These are phyloP conservation scores for Nemania diffusa DNA, from an alignment of 2,329 filamentous ascomycete species.

Conservation along the genomic window DNA sequence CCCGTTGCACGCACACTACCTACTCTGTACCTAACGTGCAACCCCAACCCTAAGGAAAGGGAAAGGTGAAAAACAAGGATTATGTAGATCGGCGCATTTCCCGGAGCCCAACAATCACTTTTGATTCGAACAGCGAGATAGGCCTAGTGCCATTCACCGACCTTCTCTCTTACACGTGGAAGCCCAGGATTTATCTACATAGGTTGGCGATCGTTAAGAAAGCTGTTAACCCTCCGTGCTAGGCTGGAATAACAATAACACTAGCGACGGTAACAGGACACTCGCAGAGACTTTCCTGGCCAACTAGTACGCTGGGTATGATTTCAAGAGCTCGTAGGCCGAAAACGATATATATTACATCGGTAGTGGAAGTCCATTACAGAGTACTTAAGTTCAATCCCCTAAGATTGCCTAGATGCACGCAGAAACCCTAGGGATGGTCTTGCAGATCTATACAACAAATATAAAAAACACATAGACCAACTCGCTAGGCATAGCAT, in stretches of 20 bases:
- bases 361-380: no score
- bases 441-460: neutral
- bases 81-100: conserved; percentile 50
- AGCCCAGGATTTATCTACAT: neutral
- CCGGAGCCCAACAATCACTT: conserved; percentile 43
- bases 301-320: neutral
- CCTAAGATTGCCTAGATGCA: conserved; percentile 30
- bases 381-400: neutral
- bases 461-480: neutral
- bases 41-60: neutral
- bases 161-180: conserved; percentile 42
- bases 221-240: neutral
- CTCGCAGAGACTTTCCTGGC: neutral
- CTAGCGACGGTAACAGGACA: neutral
- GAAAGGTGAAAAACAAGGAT: conserved; percentile 43
- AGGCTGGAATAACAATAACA: neutral
- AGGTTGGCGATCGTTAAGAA: neutral
- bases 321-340: no score
- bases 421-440: neutral
- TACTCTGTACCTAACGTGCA: neutral
- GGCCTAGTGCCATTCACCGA: conserved; percentile 32
- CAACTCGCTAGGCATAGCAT: neutral
- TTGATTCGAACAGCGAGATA: conserved; percentile 43
- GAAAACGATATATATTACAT: no score
- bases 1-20: neutral